Percentiles rank a stretch among this genome's conserved stretches.
Conservation (phyloP, 2,329 filamentous ascomycete species). For the Cladosporium velox region DNA sequence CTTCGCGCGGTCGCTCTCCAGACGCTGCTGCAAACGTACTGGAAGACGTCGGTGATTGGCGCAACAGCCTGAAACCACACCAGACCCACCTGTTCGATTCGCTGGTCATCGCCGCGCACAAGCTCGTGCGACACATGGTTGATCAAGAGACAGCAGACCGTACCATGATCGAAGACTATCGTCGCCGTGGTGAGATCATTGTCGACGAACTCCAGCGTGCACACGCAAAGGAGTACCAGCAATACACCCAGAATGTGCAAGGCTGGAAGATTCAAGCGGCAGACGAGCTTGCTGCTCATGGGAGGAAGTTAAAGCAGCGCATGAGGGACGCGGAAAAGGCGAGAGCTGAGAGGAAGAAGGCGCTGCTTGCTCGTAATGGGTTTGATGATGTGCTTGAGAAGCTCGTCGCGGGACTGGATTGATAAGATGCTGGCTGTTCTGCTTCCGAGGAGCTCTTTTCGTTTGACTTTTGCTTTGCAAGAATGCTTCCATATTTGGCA, state of each 20-base stretch:
- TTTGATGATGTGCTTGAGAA: not conserved
- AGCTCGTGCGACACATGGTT: constrained; percentile 48
- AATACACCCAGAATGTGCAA: constrained; percentile 20
- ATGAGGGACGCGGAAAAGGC: constrained; percentile 21
- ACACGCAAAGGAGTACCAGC: constrained; percentile 43
- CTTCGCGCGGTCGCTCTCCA: constrained; percentile 24
- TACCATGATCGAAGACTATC: constrained; percentile 48
- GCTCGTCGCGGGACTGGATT: not conserved
- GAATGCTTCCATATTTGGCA: not conserved
- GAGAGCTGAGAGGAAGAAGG: constrained; percentile 17
- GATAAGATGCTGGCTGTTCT: not conserved
- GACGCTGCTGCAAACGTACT: constrained; percentile 14
- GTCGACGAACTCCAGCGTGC: constrained; percentile 45
- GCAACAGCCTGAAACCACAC: constrained; percentile 41
- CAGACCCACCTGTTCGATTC: constrained; percentile 43
- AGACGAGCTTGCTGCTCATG: constrained; percentile 17
- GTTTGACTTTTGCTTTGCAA: not conserved
- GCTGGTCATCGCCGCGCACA: constrained; percentile 44
- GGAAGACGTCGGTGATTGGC: constrained; percentile 42
- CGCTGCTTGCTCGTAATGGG: not conserved
- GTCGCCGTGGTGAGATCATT: constrained; percentile 45
- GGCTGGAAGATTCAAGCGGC: constrained; percentile 20
- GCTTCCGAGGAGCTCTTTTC: not conserved
- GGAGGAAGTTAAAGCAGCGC: constrained; percentile 25
- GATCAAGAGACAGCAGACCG: constrained; percentile 49